These are phyloP conservation scores for Mesotaenium endlicherianum DNA, from an alignment of 139 green algal species.

Conservation along the genomic window DNA sequence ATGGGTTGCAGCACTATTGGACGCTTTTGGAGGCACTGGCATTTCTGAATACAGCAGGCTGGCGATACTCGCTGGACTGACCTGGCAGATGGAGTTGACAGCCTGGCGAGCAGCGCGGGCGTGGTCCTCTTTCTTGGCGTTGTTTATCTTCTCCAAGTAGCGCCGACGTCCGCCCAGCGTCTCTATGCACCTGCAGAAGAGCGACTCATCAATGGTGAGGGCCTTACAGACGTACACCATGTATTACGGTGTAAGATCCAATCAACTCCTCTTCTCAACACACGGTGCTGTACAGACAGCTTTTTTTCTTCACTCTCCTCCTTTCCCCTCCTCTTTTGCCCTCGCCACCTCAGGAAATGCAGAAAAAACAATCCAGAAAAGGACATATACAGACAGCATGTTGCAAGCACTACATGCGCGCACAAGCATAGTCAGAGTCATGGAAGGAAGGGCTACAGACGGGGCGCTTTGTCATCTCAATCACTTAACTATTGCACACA, in stretches of 20 bases:
- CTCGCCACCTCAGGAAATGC: too few relatives aligned
- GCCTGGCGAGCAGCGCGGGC: constrained; percentile 19
- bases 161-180: constrained; percentile 30
- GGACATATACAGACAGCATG: too few relatives aligned
- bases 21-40: too few relatives aligned
- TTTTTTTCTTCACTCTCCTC: background rate
- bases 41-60: too few relatives aligned
- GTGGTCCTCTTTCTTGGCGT: background rate
- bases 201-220: background rate
- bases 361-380: too few relatives aligned
- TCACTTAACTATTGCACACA: background rate
- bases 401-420: too few relatives aligned
- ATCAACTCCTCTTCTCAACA: background rate
- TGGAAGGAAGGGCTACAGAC: too few relatives aligned
- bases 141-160: constrained; percentile 49
- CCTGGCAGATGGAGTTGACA: constrained; percentile 51
- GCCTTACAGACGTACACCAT: background rate
- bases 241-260: background rate
- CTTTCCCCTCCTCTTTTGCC: background rate
- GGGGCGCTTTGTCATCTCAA: background rate
- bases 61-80: background rate
- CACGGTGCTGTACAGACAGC: background rate
- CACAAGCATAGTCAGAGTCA: too few relatives aligned
- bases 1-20: too few relatives aligned
- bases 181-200: constrained; percentile 20